Evolutionary conservation across 805 yeast genomes (phyloP).

Genomic region (Pichia eremophila): DNA sequence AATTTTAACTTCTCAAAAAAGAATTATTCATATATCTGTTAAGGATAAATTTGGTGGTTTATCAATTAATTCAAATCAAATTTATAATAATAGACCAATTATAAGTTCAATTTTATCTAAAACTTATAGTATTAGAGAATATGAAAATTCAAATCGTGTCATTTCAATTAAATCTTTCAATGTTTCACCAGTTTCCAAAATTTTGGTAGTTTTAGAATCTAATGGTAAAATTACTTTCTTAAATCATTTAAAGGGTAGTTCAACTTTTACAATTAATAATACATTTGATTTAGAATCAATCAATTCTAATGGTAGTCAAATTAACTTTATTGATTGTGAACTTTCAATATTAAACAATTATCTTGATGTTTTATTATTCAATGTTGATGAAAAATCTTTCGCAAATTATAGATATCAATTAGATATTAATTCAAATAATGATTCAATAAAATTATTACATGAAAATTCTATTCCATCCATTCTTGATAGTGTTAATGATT

Average conservation of each 20-base stretch:
- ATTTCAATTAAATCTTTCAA: constrained; percentile 38
- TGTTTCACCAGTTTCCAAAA: constrained; percentile 39
- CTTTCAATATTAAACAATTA: not conserved
- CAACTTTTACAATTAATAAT: constrained; percentile 5
- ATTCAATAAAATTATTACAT: not conserved
- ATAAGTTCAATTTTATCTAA: constrained; percentile 9
- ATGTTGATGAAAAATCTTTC: not conserved
- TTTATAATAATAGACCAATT: constrained; percentile 12
- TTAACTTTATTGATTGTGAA: constrained; percentile 1
- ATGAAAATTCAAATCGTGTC: constrained; percentile 34
- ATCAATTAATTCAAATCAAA: constrained; percentile 16
- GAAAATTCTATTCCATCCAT: not conserved
- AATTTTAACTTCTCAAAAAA: constrained; percentile 59
- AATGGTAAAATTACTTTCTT: constrained; percentile 32
- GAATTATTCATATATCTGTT: constrained; percentile 52
- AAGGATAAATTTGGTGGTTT: constrained; percentile 66
- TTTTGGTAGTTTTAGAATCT: constrained; percentile 36
- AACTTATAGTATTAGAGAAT: constrained; percentile 15
- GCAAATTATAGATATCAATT: not conserved
- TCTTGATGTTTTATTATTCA: not conserved
- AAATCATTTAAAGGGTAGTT: constrained; percentile 26
- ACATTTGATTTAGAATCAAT: constrained; percentile 1
- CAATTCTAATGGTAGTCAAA: not conserved
- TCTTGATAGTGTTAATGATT: not conserved
- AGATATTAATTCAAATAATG: not conserved